Evolutionary conservation across 2,329 filamentous ascomycete species (phyloP), one percentile per base, ranked within the genome.

Genomic region (Dactylellina cionopaga): DNA sequence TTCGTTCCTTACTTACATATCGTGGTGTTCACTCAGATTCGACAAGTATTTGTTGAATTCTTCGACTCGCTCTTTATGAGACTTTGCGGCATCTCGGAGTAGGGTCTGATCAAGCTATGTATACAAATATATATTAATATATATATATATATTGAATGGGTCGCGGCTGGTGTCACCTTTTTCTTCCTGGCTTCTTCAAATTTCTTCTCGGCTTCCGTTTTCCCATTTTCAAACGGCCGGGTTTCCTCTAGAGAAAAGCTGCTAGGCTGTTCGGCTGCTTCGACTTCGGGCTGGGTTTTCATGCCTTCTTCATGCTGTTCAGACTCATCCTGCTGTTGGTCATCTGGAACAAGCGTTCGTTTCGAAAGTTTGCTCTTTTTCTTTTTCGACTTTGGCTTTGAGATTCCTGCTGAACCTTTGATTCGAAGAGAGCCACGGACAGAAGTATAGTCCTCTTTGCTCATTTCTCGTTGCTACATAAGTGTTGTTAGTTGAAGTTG

Each of bases 51-150:
- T 92, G 80, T 99, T 99, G 77, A 98, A 83, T 80, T 97, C 92
- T 80, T 98, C 93, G 43, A 99, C 94, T 9, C 92, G 88, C 83
- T 99, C 91, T 80, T 98, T 98, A 81, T 99, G 95, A 27, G 93
- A 96, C 84, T 97, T 98, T 76, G 94, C 87, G 13, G 96, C 89
- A 79, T 97, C 93, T 25, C 77, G 77, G 78, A 90, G 89, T 44
- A 96, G 83, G 74, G 92, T 85, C 78, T 96, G 90, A 77, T 95
- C 88, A 77, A 98, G 83, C 92, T 95, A 55, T 22, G 22, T 1
- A 24, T 25, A 17, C 13, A 10, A n/a, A 24, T 25, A n/a, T n/a
- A n/a, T n/a, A n/a, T n/a, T n/a, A n/a, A n/a, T n/a, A n/a, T n/a
- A n/a, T n/a, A n/a, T n/a, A n/a, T n/a, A n/a, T 11, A 15, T 27